phyloP scores from a whole-genome alignment of 148 eudicot species.

The Polygonum aviculare region DNA sequence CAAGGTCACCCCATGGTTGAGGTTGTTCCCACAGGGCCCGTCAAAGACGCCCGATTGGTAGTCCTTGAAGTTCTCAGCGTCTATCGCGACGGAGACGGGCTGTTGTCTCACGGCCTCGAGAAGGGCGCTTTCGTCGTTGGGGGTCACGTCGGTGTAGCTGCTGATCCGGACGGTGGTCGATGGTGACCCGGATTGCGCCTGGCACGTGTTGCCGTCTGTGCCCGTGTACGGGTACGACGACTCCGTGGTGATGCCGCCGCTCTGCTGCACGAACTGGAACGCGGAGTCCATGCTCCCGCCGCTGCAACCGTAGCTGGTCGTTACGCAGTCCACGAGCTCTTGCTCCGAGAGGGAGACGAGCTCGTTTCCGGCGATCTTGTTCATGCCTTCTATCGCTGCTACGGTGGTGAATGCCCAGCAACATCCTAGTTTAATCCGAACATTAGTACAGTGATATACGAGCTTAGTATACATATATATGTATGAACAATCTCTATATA shows the following conservation, averaged over 20 bases:
- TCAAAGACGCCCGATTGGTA: slow-evolving; percentile 33
- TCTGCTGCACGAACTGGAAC: slow-evolving; percentile 25
- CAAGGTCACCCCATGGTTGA: slow-evolving; percentile 31
- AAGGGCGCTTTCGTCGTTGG: slow-evolving; percentile 26
- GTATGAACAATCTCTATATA: no score
- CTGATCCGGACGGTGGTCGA: slow-evolving; percentile 13
- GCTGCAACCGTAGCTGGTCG: slow-evolving; percentile 26
- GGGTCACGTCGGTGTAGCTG: slow-evolving; percentile 29
- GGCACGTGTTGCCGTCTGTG: slow-evolving; percentile 21
- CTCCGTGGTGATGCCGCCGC: slow-evolving; percentile 42
- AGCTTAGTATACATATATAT: no score
- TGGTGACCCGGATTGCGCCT: slow-evolving; percentile 11
- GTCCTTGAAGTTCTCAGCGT: slow-evolving; percentile 24
- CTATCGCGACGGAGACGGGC: slow-evolving; percentile 38
- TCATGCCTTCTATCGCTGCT: slow-evolving; percentile 32
- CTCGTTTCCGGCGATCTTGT: slow-evolving; percentile 24
- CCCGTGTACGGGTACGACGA: slow-evolving; percentile 40
- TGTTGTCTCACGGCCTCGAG: slow-evolving; percentile 35
- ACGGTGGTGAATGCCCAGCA: slow-evolving; percentile 55
- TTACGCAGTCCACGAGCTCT: slow-evolving; percentile 48
- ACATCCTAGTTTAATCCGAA: slow-evolving; percentile 20
- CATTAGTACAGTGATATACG: no score
- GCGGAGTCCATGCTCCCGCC: slow-evolving; percentile 32
- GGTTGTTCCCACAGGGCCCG: slow-evolving; percentile 26
- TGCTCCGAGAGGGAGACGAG: slow-evolving; percentile 48